Evolutionary conservation across 2,329 filamentous ascomycete genomes (phyloP), one percentile per base, ranked within the genome.

Genomic region (Trichothecium roseum): DNA sequence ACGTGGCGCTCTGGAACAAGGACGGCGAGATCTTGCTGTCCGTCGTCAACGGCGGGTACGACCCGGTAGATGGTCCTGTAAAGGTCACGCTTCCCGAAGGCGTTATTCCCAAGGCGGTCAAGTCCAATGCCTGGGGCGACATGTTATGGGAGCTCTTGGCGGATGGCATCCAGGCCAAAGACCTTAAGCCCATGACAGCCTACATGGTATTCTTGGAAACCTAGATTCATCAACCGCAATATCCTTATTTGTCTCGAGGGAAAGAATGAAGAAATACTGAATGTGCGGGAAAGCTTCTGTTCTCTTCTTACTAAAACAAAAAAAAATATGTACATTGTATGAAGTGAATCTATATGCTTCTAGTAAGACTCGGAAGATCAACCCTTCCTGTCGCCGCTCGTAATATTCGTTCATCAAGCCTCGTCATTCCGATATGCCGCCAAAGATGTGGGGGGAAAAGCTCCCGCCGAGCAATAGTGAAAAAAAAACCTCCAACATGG

Each of bases 321-420:
- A n/a, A n/a, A 24, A 24, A 24, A 24, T 24, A 24, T 24, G 20
- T 24, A 24, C 20, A 24, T 24, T 24, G 10, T 24, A 24, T 24
- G 20, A 24, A 24, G 20, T 24, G 20, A 24, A 24, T 24, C 20
- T 10, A 10, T 24, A 24, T 24, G 10, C 10, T 24, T 24, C 20
- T 24, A 24, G 6, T 10, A n/a, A n/a, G n/a, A n/a, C 20, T 10
- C 20, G 10, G 20, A 24, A 24, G 10, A 24, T 45, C n/a, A n/a
- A n/a, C n/a, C n/a, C n/a, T 48, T 49, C 44, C 36, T 47, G 46
- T 48, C 51, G 45, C 53, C 45, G 52, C 43, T 52, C 51, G 50
- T 54, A 37, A 53, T 41, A 40, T 42, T 53, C 51, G 36, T 54
- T 51, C 45, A 50, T 45, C 51, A 50, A 24, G 20, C 20, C 10